Evolutionary conservation across 371 early-diverging fungal species (phyloP).

Genomic region (Amoeboradix gromovi): DNA sequence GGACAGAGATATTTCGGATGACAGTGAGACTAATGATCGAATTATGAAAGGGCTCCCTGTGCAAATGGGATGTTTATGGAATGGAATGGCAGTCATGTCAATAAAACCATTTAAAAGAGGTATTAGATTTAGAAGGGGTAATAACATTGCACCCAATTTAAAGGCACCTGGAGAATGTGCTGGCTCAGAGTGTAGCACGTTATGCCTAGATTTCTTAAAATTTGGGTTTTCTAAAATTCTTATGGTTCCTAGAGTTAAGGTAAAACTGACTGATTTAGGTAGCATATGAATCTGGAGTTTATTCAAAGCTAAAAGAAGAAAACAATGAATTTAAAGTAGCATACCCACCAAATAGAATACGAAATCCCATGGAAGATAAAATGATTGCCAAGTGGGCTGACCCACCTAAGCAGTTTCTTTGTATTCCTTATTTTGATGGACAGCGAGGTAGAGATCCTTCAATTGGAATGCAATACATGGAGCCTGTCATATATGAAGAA

Average conservation of each 20-base stretch:
- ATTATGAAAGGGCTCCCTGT: conserved; percentile 9
- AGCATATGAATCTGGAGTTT: conserved; percentile 7
- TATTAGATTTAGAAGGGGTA: conserved; percentile 4
- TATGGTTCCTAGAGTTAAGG: conserved; percentile 13
- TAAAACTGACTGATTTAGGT: too few relatives aligned
- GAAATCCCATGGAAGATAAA: too few relatives aligned
- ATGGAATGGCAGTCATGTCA: conserved; percentile 15
- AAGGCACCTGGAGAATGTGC: conserved; percentile 11
- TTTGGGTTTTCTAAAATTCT: conserved; percentile 9
- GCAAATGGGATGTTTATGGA: conserved; percentile 22
- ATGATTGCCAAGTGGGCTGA: too few relatives aligned
- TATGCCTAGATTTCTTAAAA: conserved; percentile 16
- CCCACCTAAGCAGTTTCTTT: too few relatives aligned
- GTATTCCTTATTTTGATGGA: too few relatives aligned
- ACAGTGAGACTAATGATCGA: conserved; percentile 4
- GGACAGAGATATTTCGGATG: conserved; percentile 4
- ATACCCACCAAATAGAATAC: background rate
- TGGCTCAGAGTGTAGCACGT: conserved; percentile 14
- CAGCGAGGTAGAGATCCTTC: too few relatives aligned
- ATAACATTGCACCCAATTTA: conserved; percentile 5
- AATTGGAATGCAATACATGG: too few relatives aligned
- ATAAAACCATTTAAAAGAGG: conserved; percentile 7
- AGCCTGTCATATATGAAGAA: too few relatives aligned
- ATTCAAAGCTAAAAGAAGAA: background rate
- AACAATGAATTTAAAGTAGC: background rate